A percentile compares a stretch with the other conserved stretches of the same genome.
phyloP scores from a whole-genome alignment of 106 monocot genomes.

The Platanthera zijinensis region DNA sequence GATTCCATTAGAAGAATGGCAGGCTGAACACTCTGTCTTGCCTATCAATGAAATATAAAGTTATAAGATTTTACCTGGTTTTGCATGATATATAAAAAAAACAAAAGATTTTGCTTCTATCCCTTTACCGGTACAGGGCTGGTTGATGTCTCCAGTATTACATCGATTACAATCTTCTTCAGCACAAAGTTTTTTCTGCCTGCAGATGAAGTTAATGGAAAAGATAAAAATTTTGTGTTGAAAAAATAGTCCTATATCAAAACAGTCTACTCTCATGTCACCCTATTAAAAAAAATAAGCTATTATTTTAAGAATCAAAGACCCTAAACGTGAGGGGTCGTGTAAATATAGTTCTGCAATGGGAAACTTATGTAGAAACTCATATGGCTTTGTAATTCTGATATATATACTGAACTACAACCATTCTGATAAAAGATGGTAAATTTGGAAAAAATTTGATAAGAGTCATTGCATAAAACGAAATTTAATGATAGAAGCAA shows the following conservation, averaged over 20 bases:
- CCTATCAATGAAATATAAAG: slow-evolving; percentile 22
- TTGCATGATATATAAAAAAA: not conserved
- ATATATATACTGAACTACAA: no score
- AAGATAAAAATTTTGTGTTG: not conserved
- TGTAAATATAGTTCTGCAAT: no score
- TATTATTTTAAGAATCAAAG: no score
- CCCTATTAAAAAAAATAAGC: no score
- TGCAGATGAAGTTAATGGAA: not conserved
- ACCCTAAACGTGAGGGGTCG: no score
- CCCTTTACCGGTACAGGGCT: slow-evolving; percentile 48
- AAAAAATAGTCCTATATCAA: no score
- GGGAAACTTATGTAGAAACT: no score
- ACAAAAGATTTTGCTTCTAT: not conserved
- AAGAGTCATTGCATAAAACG: not conserved
- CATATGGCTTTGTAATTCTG: no score
- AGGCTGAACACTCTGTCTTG: slow-evolving; percentile 55
- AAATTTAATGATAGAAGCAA: not conserved
- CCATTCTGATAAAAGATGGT: not conserved
- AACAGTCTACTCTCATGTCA: no score
- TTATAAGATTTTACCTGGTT: not conserved
- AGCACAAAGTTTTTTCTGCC: slow-evolving; percentile 60
- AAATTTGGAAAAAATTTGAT: not conserved
- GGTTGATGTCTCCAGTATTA: slow-evolving; percentile 27
- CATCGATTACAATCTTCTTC: slow-evolving; percentile 69
- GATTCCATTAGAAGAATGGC: slow-evolving; percentile 57